Evolutionary conservation across 257 asterid genomes (phyloP), one percentile per base, ranked within the genome.

Genomic region (Cruciata laevipes): DNA sequence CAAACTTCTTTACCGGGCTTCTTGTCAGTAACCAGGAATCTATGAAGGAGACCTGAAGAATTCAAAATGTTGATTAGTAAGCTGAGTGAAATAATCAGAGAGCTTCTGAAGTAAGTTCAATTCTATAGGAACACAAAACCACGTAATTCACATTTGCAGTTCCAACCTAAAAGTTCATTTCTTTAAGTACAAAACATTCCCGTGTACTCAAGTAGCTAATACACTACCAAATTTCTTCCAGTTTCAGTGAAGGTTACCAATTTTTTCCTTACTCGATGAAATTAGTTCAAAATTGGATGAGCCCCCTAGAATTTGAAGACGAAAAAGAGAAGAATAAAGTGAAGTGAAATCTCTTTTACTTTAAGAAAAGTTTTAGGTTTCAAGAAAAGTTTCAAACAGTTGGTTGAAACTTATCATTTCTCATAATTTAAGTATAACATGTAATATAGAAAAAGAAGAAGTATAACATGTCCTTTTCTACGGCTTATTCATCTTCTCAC

Each of bases 11-110:
- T 62, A 88, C 74, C 7, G 86, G 96, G 65, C 63, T 74, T 56
- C 78, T 83, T 23, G 75, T 76, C 72, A 94, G 75, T 73, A 90
- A 65, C 99, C 97, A 94, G 2, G 88, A 80, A 76, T 94, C 95
- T 74, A 90, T 83, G n/a, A 90, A 82, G 71, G 95, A 88, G 51
- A 94, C 81, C 97, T 93, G 77, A 63, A 76, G 47, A 71, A 67
- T 69, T 71, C 61, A 65, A 70, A 18, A 38, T 16, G 44, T 62
- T 18, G 6, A 51, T 73, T 10, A 73, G 63, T 44, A 23, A 27
- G 59, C 53, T 5, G 57, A 51, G 57, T 51, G 57, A 68, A 31
- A 16, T 10, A 52, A 18, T 33, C 23, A 32, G 21, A 60, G 17
- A 51, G 72, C 61, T 47, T 38, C 62, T 1, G 14, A n/a, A n/a